Evolutionary conservation across 2,329 filamentous ascomycete species (phyloP).

Genomic region (Orbilia javanica): DNA sequence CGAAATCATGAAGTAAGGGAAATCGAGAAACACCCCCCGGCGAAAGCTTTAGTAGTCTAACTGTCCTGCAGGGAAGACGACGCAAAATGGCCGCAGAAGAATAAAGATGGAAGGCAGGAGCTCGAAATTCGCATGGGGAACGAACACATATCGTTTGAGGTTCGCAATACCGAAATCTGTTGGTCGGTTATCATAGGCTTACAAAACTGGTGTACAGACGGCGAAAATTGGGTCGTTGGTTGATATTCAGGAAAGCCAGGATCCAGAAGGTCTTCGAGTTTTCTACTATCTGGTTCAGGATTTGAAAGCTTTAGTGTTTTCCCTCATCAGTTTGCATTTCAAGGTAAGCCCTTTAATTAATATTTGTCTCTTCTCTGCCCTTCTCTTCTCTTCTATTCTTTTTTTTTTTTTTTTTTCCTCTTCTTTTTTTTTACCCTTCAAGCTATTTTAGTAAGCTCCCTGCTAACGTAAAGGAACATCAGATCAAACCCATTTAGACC

Average conservation of each 20-base stretch:
- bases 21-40: neutral
- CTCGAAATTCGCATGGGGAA: slow-evolving; percentile 92
- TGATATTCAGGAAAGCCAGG: slow-evolving; percentile 94
- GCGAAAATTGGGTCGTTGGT: slow-evolving; percentile 98
- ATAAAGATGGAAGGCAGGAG: slow-evolving; percentile 97
- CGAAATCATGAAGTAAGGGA: slow-evolving; percentile 90
- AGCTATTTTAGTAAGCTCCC: neutral
- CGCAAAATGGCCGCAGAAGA: slow-evolving; percentile 98
- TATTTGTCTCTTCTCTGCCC: too few relatives aligned
- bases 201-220: slow-evolving; percentile 72
- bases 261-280: slow-evolving; percentile 93
- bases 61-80: slow-evolving; percentile 83
- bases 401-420: too few relatives aligned
- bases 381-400: too few relatives aligned
- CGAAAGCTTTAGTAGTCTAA: slow-evolving; percentile 17
- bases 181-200: slow-evolving; percentile 56
- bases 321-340: slow-evolving; percentile 95
- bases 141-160: slow-evolving; percentile 98
- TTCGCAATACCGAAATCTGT: slow-evolving; percentile 65
- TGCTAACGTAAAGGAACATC: slow-evolving; percentile 2
- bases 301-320: slow-evolving; percentile 95
- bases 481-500: slow-evolving; percentile 57
- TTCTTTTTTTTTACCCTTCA: neutral
- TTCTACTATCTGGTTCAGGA: slow-evolving; percentile 99
- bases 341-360: too few relatives aligned